phyloP scores from a whole-genome alignment of 495 filamentous ascomycete genomes.

The Penicillium manginii region DNA sequence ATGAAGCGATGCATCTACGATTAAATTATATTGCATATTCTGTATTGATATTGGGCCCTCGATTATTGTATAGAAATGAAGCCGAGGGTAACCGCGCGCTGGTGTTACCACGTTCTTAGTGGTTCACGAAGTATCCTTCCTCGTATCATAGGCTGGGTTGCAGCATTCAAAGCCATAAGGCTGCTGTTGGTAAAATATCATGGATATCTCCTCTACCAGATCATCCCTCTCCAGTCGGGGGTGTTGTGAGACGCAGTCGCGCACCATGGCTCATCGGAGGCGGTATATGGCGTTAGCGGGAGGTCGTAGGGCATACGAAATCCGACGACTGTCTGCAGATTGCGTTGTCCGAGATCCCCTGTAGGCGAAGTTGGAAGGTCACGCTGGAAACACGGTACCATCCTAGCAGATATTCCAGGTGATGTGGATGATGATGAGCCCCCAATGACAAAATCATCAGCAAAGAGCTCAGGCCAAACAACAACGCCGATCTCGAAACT shows the following conservation, averaged over 20 bases:
- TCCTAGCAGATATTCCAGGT: constrained; percentile 31
- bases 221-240: constrained; percentile 72
- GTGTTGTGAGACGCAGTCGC: constrained; percentile 62
- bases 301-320: constrained; percentile 84
- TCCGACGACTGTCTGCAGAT: constrained; percentile 50
- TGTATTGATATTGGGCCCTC: not conserved
- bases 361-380: constrained; percentile 49
- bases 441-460: constrained; percentile 27
- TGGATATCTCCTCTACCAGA: constrained; percentile 39
- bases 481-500: constrained; percentile 88
- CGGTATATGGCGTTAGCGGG: constrained; percentile 67
- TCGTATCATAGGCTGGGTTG: not conserved
- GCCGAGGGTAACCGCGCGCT: constrained; percentile 2
- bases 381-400: constrained; percentile 70
- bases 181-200: no score
- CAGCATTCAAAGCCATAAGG: not conserved
- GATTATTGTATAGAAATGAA: constrained; percentile 16
- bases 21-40: not conserved
- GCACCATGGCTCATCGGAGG: constrained; percentile 76
- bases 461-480: constrained; percentile 77
- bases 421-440: not conserved
- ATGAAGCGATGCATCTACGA: constrained; percentile 24
- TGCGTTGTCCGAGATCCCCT: constrained; percentile 4
- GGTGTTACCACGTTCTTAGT: not conserved
- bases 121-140: not conserved